Base-by-base conservation (phyloP, 1,284 basidiomycete species). In the Bjerkandera adusta region DNA sequence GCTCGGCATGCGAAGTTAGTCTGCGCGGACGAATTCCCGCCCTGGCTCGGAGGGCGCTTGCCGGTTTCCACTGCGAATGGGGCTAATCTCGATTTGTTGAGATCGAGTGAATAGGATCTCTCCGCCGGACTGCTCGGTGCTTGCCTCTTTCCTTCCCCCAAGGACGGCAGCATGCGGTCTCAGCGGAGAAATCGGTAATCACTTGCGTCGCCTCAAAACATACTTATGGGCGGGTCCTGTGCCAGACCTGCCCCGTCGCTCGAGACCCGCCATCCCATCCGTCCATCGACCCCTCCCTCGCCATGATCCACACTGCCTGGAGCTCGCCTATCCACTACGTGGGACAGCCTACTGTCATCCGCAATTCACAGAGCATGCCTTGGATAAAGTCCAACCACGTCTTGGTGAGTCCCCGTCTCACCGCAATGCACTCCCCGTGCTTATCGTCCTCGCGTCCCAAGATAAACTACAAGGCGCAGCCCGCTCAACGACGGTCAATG, bases 281-380 rank as follows among this genome's bases (percentile, higher is more conserved):
- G n/a, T n/a, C n/a, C n/a, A n/a, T n/a, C n/a, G n/a, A n/a, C n/a
- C n/a, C n/a, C n/a, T n/a, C n/a, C 24, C 24, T 38, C 27, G 36
- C 39, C 12, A 50, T 43, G 44, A 30, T 51, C 11, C 35, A 51
- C 39, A 39, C 49, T 11, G 24, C 49, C 22, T 44, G 41, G n/a
- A 32, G 37, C 45, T 46, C 49, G 5, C 49, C 49, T n/a, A 51
- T 51, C 32, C 47, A 51, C 45, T 51, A 51, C 36, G 50, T 58
- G 49, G 60, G 60, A 5, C 50, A 51, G 21, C 47, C 47, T 20
- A 41, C 45, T n/a, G 44, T 51, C 44, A 51, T 58, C 43, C 44
- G 54, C 36, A 46, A 43, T n/a, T 24, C 42, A 20, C 36, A 43
- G 7, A 38, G 42, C 49, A 37, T 51, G 26, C 41, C 43, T 21